Conservation (phyloP, 179 eudicot genomes). For the Pouteria campechiana region DNA sequence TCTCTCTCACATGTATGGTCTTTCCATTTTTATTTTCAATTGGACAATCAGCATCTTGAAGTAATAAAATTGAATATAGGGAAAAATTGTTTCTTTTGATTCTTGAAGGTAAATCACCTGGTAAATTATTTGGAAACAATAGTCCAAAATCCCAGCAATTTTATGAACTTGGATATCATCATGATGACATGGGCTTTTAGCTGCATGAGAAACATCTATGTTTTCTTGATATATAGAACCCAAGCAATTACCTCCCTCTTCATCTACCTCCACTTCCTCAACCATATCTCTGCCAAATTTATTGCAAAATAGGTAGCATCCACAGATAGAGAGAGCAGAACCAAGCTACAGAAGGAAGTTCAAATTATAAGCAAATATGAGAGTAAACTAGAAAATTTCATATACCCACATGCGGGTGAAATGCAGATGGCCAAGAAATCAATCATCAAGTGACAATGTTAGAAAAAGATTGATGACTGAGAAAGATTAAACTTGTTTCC, state of each 20-base stretch:
- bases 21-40: too few relatives aligned
- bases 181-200: slow-evolving; percentile 11
- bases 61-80: not conserved
- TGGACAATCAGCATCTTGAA: too few relatives aligned
- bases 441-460: too few relatives aligned
- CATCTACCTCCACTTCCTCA: slow-evolving; percentile 17
- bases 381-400: too few relatives aligned
- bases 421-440: too few relatives aligned
- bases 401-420: too few relatives aligned
- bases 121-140: slow-evolving; percentile 45
- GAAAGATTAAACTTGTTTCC: too few relatives aligned
- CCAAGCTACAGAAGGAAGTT: slow-evolving; percentile 40
- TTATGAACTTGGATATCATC: slow-evolving; percentile 17
- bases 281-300: slow-evolving; percentile 13
- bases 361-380: slow-evolving; percentile 2
- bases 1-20: too few relatives aligned
- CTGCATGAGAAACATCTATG: slow-evolving; percentile 5
- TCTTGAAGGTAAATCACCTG: slow-evolving; percentile 42
- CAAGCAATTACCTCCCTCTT: slow-evolving; percentile 27
- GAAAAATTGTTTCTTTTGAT: too few relatives aligned
- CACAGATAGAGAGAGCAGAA: slow-evolving; percentile 51
- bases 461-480: too few relatives aligned
- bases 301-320: slow-evolving; percentile 28
- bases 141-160: slow-evolving; percentile 36
- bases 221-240: slow-evolving; percentile 29